These are phyloP conservation scores for Aureobasidium sp. DNA, from an alignment of 2,329 filamentous ascomycete species.

Conservation along the genomic window DNA sequence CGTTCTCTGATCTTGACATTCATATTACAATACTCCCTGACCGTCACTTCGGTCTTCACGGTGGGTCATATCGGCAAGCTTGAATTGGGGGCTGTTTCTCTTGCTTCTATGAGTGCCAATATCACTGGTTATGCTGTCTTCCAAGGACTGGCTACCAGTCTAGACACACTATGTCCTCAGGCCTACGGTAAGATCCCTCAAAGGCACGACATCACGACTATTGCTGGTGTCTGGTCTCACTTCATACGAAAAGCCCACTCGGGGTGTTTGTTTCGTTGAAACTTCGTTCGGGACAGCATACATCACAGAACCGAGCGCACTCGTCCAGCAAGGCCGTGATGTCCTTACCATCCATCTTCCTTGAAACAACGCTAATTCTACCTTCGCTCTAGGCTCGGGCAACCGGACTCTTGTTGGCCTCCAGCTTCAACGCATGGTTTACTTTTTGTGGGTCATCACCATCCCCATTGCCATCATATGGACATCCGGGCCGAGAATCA, in stretches of 20 bases:
- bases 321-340: too few species aligned
- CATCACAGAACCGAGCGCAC: too few species aligned
- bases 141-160: slow-evolving; percentile 64
- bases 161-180: slow-evolving; percentile 87
- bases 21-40: slow-evolving; percentile 37
- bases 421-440: slow-evolving; percentile 70
- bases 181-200: slow-evolving; percentile 56
- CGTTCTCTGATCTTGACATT: slow-evolving; percentile 36
- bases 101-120: slow-evolving; percentile 38
- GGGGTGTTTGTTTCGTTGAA: too few species aligned
- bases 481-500: slow-evolving; percentile 55
- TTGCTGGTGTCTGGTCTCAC: too few species aligned
- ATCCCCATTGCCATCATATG: slow-evolving; percentile 66
- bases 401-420: slow-evolving; percentile 78
- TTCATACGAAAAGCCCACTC: slow-evolving; percentile 33
- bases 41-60: slow-evolving; percentile 36
- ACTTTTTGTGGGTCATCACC: slow-evolving; percentile 61
- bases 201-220: too few species aligned
- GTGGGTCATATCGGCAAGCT: slow-evolving; percentile 38
- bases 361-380: too few species aligned
- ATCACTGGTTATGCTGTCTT: slow-evolving; percentile 39
- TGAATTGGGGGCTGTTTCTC: slow-evolving; percentile 36
- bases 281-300: too few species aligned
- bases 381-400: slow-evolving; percentile 37
- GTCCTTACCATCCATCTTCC: not conserved